These are phyloP conservation scores for Pterula multifida DNA, from an alignment of 1,284 basidiomycete species.

Conservation along the genomic window DNA sequence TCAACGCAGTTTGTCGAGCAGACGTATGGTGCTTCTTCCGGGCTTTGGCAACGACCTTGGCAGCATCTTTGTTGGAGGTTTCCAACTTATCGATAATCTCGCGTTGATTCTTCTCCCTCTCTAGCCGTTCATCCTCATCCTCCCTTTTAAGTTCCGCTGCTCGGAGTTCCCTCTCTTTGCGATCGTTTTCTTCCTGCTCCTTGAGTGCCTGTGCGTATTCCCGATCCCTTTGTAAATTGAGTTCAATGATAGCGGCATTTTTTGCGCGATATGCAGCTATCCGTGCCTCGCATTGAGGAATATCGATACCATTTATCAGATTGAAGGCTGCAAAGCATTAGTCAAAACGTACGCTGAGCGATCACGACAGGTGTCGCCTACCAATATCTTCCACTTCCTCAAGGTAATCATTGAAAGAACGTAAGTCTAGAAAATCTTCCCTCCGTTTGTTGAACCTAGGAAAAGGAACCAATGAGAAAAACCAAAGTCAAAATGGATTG, in stretches of 20 bases:
- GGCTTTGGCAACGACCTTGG: conserved; percentile 58
- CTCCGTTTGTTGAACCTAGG: conserved; percentile 83
- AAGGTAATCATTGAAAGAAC: conserved; percentile 91
- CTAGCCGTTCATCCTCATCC: conserved; percentile 66
- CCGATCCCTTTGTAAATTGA: conserved; percentile 69
- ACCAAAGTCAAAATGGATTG: neutral
- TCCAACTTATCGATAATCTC: conserved; percentile 76
- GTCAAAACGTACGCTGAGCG: conserved; percentile 7
- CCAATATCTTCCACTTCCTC: conserved; percentile 95
- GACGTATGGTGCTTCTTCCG: conserved; percentile 50
- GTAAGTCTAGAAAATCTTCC: conserved; percentile 79
- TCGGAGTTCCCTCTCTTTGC: conserved; percentile 59
- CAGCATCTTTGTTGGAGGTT: conserved; percentile 57
- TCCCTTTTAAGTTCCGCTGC: conserved; percentile 57
- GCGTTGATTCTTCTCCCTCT: conserved; percentile 60
- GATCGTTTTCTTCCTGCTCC: conserved; percentile 66
- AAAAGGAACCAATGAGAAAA: conserved; percentile 4
- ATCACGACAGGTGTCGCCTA: conserved; percentile 18
- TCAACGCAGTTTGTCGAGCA: conserved; percentile 35
- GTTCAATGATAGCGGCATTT: conserved; percentile 71
- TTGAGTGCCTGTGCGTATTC: conserved; percentile 56
- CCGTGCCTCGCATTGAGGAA: conserved; percentile 76
- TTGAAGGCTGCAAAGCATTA: conserved; percentile 74
- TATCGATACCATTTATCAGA: conserved; percentile 84
- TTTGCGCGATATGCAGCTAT: conserved; percentile 71